These are phyloP conservation scores for Tricholoma matsutake DNA, from an alignment of 768 basidiomycete species.

Conservation along the genomic window DNA sequence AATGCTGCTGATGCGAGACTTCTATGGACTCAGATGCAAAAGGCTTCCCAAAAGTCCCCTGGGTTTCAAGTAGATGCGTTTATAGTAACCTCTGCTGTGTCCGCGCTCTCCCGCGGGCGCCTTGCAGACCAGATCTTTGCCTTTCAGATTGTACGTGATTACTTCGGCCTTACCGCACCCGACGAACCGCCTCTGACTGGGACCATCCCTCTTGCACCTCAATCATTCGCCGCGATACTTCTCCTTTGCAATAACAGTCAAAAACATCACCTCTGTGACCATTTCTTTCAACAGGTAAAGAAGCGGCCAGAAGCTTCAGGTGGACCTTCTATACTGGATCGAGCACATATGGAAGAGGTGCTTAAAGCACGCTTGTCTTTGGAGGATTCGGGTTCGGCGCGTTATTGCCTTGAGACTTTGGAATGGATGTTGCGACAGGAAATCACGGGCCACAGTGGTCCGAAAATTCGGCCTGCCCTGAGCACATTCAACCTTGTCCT, in stretches of 20 bases:
- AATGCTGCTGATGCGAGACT: slow-evolving; percentile 66
- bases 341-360: slow-evolving; percentile 59
- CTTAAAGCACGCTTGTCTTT: slow-evolving; percentile 50
- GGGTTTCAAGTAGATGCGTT: slow-evolving; percentile 52
- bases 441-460: slow-evolving; percentile 40
- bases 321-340: slow-evolving; percentile 42
- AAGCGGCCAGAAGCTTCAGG: slow-evolving; percentile 38
- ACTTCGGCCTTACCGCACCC: slow-evolving; percentile 55
- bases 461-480: slow-evolving; percentile 43
- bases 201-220: slow-evolving; percentile 39
- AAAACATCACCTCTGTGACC: slow-evolving; percentile 44
- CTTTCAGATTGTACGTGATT: slow-evolving; percentile 58
- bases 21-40: slow-evolving; percentile 66
- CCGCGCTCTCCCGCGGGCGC: slow-evolving; percentile 53
- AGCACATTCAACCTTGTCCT: slow-evolving; percentile 62
- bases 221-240: slow-evolving; percentile 53
- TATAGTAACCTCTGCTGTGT: slow-evolving; percentile 49
- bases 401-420: slow-evolving; percentile 53
- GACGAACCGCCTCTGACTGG: slow-evolving; percentile 38
- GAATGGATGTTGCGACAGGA: slow-evolving; percentile 70
- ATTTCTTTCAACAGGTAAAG: slow-evolving; percentile 61
- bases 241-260: slow-evolving; percentile 49
- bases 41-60: slow-evolving; percentile 42
- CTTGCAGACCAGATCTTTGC: slow-evolving; percentile 62
- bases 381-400: slow-evolving; percentile 36